Evolutionary conservation across 1,284 basidiomycete genomes (phyloP).

Genomic region (Phylloboletellus chloephorus): DNA sequence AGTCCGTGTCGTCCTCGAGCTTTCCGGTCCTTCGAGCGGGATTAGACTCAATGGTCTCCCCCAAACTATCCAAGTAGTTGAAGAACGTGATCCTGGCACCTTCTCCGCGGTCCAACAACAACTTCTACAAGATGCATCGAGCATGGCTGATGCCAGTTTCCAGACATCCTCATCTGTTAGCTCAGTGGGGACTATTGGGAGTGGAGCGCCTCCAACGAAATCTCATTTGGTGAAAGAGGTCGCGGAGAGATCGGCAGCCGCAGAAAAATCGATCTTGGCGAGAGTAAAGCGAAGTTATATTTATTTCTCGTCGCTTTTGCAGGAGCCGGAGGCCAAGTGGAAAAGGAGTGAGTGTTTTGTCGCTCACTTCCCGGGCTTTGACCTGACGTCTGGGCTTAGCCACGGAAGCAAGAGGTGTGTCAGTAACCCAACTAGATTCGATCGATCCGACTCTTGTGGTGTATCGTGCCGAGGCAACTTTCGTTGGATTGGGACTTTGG

Average conservation of each 20-base stretch:
- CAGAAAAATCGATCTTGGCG: conserved; percentile 75
- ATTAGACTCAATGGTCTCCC: conserved; percentile 82
- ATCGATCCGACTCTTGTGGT: conserved; percentile 97
- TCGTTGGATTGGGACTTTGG: conserved; percentile 95
- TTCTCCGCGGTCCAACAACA: conserved; percentile 45
- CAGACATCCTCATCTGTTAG: conserved; percentile 52
- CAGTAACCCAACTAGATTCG: conserved; percentile 92
- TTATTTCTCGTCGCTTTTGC: conserved; percentile 94
- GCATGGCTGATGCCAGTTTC: conserved; percentile 62
- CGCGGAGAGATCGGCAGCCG: conserved; percentile 55
- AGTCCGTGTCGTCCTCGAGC: conserved; percentile 73
- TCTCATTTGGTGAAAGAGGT: conserved; percentile 31
- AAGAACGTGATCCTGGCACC: conserved; percentile 60
- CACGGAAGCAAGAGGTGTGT: conserved; percentile 83
- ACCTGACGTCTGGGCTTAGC: conserved; percentile 39
- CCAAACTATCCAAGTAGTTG: conserved; percentile 58
- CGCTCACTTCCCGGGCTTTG: background rate
- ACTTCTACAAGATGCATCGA: conserved; percentile 67
- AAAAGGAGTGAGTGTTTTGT: conserved; percentile 55
- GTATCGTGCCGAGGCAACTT: conserved; percentile 94
- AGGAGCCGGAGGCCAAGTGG: conserved; percentile 99
- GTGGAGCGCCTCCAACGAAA: conserved; percentile 32
- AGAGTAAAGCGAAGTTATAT: conserved; percentile 93
- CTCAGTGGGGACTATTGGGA: conserved; percentile 32
- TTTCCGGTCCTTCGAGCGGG: conserved; percentile 70